phyloP scores from a whole-genome alignment of 164 flowering plant genomes.

The Magnolia changhungtana region DNA sequence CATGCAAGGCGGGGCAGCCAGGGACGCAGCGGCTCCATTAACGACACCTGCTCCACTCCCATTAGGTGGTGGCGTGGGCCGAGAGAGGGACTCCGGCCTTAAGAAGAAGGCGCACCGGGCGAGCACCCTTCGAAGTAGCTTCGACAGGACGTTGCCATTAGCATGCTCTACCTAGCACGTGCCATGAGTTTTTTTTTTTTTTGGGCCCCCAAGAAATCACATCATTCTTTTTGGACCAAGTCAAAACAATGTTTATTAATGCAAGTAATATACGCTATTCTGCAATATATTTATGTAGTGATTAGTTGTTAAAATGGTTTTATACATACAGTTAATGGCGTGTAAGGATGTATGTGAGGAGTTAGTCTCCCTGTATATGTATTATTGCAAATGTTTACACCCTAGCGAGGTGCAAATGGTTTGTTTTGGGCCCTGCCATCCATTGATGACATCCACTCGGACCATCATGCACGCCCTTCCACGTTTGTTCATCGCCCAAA shows the following conservation, averaged over 20 bases:
- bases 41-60: not conserved
- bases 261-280: not conserved
- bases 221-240: not conserved
- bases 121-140: conserved; percentile 24
- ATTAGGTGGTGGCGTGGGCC: not conserved
- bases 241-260: conserved; percentile 1
- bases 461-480: too few species aligned
- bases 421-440: too few species aligned
- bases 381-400: too few species aligned
- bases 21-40: conserved; percentile 17
- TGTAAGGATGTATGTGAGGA: too few species aligned
- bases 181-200: not conserved
- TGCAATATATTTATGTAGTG: not conserved
- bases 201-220: not conserved
- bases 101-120: conserved; percentile 19
- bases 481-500: too few species aligned
- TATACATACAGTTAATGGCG: too few species aligned
- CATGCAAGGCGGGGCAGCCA: conserved; percentile 40
- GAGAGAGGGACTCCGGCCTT: conserved; percentile 9
- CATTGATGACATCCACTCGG: too few species aligned
- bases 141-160: conserved; percentile 33
- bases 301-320: not conserved
- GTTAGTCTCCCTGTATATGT: too few species aligned
- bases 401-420: too few species aligned
- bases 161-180: conserved; percentile 15